Base-by-base conservation (phyloP, 75 land plant genomes). In the Ceratopteris richardii region DNA sequence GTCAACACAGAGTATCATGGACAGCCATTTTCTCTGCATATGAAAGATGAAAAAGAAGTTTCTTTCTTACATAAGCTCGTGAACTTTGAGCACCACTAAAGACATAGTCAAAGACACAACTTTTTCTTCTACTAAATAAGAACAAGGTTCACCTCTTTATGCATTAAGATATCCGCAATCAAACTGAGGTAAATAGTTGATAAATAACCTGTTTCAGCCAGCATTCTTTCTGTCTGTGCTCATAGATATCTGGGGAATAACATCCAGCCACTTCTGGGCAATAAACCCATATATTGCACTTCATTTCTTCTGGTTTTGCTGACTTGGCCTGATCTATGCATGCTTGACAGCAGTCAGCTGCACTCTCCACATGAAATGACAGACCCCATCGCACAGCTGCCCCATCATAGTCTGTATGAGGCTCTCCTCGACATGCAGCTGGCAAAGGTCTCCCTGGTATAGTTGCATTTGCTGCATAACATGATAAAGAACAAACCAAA, bases 231-330 rank as follows among this genome's bases (percentile, higher is more conserved):
- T 87, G 66, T 53, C 75, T 91, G 63, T 91, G 97, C 60, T 84
- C 81, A 62, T 91, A 91, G 16, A 72, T 84, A 63, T 91, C 97
- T 42, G 97, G 97, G 23, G 92, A 87, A 70, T 70, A 74, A 63
- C 97, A 91, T 0, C 97, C 97, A 24, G 52, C 58, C 66, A 87
- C 93, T 7, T 76, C 71, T 33, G 97, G 93, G 66, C 97, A 91
- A 58, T 81, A 91, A 57, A 91, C 97, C 97, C 97, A 91, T 52
- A 91, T 77, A 22, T 91, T 92, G 67, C 97, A 92, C 53, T 78
- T 84, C 79, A 44, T 68, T 63, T 85, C 82, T 30, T 82, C 84
- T 6, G 80, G 77, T 61, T 78, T 85, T 21, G 90, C 97, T 29
- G 41, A 52, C 53, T 80, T 85, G 9, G 97, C 91, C 55, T 91